Base-by-base conservation (phyloP, 306 rosid species). In the Luffa aegyptiaca region DNA sequence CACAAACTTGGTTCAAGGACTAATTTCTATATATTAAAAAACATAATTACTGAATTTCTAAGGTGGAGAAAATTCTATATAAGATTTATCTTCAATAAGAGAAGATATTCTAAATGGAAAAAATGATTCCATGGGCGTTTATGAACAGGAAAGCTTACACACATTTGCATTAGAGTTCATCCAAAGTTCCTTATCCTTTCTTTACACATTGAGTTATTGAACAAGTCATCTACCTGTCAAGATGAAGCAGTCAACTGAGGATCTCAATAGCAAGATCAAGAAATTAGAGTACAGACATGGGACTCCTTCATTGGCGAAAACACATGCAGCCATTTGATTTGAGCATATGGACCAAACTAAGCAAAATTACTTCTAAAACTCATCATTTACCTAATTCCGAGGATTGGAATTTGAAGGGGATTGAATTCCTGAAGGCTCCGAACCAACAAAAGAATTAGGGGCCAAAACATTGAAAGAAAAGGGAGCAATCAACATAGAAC, bases 401-500 rank as follows among this genome's bases (percentile, higher is more conserved):
- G 51, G 53, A 42, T 69, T 42, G 13, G 12, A 69, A 7, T 20
- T 59, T 26, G 37, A 26, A 3, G 36, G 36, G 1, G 37, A 59
- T 36, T 31, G 44, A 35, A 72, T 33, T 73, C 61, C 44, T 49
- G 53, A 68, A 68, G 42, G 17, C 75, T 68, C 16, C 42, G 52
- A 42, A 68, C 51, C 74, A 68, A 37, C 78, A 73, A 39, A n/a
- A 56, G 26, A 10, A 79, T 35, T 64, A 63, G 55, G 58, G 36
- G 10, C 42, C 70, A 64, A 49, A 37, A 26, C 55, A 17, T 21
- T 8, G 76, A 14, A 12, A 36, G 35, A 45, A 61, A 39, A 55
- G 10, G 52, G 64, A 41, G 7, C 83, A 77, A 78, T 78, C 35
- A 51, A 53, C 48, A 35, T n/a, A 75, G 64, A 82, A 65, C 77